Evolutionary conservation across 164 flowering plant species (phyloP).

Genomic region (Saururus chinensis): DNA sequence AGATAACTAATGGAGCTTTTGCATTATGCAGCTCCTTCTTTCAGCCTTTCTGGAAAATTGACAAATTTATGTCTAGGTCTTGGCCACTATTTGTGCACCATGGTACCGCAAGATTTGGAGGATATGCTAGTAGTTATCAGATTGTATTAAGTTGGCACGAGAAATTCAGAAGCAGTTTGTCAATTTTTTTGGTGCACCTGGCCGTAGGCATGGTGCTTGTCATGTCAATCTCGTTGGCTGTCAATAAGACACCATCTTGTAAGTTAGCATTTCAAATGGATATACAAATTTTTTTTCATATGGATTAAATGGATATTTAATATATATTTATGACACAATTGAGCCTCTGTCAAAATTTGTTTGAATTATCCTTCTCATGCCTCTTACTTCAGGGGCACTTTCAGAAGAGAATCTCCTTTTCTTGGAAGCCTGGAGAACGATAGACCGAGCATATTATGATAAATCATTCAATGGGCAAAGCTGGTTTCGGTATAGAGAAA

Average conservation of each 20-base stretch:
- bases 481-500: conserved; percentile 94
- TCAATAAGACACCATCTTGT: conserved; percentile 52
- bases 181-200: conserved; percentile 24
- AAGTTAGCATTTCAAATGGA: conserved; percentile 19
- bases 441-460: conserved; percentile 93
- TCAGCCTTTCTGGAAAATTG: conserved; percentile 15
- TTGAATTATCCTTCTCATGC: background rate
- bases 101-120: conserved; percentile 13
- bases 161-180: conserved; percentile 19
- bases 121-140: conserved; percentile 10
- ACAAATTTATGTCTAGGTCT: conserved; percentile 9
- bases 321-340: too few species aligned
- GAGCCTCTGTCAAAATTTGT: background rate
- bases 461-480: conserved; percentile 92
- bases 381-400: conserved; percentile 53
- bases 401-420: conserved; percentile 93
- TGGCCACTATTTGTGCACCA: conserved; percentile 11
- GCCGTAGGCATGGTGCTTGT: conserved; percentile 41
- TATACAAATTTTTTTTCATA: background rate
- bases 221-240: conserved; percentile 40
- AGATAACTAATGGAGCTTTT: conserved; percentile 9
- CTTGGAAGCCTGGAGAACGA: conserved; percentile 94
- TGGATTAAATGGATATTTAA: too few species aligned
- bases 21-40: conserved; percentile 6
- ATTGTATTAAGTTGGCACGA: conserved; percentile 21